Conservation (phyloP, 208 protist genomes). For the Trypanosoma theileri region DNA sequence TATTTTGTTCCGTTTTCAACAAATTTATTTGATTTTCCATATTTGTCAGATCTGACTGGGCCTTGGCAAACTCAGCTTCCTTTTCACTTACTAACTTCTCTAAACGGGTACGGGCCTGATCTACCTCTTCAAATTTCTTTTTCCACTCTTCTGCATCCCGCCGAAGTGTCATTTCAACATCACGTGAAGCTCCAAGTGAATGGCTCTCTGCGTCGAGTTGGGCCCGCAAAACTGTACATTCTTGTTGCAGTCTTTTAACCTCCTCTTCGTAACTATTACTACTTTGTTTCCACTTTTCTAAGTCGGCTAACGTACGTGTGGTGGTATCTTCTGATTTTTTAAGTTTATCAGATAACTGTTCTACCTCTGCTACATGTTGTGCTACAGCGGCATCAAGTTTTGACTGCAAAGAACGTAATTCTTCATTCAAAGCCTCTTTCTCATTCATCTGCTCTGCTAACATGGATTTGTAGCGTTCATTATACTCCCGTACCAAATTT, state of each 20-base stretch:
- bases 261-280: constrained; percentile 14
- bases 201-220: constrained; percentile 27
- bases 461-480: constrained; percentile 93
- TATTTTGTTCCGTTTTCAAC: constrained; percentile 21
- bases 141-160: constrained; percentile 12
- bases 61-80: constrained; percentile 22
- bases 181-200: constrained; percentile 17
- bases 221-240: constrained; percentile 9
- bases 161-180: constrained; percentile 24
- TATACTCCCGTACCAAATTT: constrained; percentile 87
- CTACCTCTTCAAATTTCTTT: constrained; percentile 17
- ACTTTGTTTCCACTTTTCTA: constrained; percentile 13
- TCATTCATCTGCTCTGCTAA: constrained; percentile 86
- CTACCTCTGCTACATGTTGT: constrained; percentile 32
- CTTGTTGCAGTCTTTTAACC: constrained; percentile 5
- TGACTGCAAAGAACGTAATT: constrained; percentile 33
- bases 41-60: constrained; percentile 21
- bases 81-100: constrained; percentile 25
- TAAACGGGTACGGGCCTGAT: constrained; percentile 11
- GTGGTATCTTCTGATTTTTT: not conserved
- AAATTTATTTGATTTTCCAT: constrained; percentile 33
- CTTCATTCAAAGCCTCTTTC: constrained; percentile 65
- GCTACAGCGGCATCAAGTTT: constrained; percentile 40
- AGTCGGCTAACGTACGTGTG: constrained; percentile 5
- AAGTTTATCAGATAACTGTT: constrained; percentile 21